Base-by-base conservation (phyloP, 495 filamentous ascomycete genomes). In the Baudoinia panamericana region DNA sequence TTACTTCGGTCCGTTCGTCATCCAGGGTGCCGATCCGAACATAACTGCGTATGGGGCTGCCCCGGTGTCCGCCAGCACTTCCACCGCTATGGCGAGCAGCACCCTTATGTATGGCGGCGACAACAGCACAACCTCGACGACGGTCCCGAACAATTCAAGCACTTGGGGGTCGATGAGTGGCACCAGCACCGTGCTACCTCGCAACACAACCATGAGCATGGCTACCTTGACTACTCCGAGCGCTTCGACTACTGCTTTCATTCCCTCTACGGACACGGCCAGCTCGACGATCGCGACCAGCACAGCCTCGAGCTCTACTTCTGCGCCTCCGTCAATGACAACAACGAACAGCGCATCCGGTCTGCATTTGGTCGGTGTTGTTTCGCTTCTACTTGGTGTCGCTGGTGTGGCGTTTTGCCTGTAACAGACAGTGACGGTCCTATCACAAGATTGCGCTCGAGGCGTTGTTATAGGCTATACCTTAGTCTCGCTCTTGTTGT, bases 371-470 rank as follows among this genome's bases (percentile, higher is more conserved):
- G 36, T 48, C 36, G 56, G 56, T 50, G 46, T 54, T 13, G 21
- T 64, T 30, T 52, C 58, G 20, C 48, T 64, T 18, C 41, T 59
- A 27, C 38, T 61, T 36, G 52, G 59, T 24, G 56, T 48, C 17
- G 54, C 56, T n/a, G 59, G 53, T 21, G 61, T 56, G 0, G 46
- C 61, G 45, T 53, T 52, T 29, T 61, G 56, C 45, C 46, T 62
- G 13, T 20, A 40, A 18, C n/a, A 39, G n/a, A n/a, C n/a, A n/a
- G n/a, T n/a, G n/a, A n/a, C n/a, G n/a, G n/a, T n/a, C n/a, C n/a
- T n/a, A n/a, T n/a, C n/a, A n/a, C n/a, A n/a, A n/a, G n/a, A n/a
- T n/a, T n/a, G n/a, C n/a, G n/a, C n/a, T n/a, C n/a, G n/a, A n/a
- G n/a, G n/a, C n/a, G n/a, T n/a, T n/a, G n/a, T n/a, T n/a, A n/a